Conservation (phyloP, 371 early-diverging fungal species). For the Circinella umbellata region DNA sequence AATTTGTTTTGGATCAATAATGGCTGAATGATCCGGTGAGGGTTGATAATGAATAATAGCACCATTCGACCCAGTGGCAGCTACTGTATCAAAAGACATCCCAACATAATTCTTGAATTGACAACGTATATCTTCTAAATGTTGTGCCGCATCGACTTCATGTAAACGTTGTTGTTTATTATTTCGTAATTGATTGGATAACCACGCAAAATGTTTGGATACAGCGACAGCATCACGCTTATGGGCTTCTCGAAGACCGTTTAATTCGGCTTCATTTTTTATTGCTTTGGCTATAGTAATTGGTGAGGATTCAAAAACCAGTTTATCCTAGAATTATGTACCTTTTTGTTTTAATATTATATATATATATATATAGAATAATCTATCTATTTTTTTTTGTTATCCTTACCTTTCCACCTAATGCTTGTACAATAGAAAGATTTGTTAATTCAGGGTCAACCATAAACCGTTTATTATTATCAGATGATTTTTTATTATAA, state of each 20-base stretch:
- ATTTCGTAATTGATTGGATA: conserved; percentile 79
- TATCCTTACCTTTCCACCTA: conserved; percentile 41
- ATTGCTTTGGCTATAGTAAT: conserved; percentile 84
- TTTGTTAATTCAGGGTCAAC: conserved; percentile 13
- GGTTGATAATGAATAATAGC: conserved; percentile 98
- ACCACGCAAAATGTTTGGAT: conserved; percentile 92
- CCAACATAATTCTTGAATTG: conserved; percentile 52
- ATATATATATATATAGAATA: not conserved
- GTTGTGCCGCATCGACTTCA: conserved; percentile 84
- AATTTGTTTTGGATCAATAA: conserved; percentile 73
- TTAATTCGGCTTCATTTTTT: conserved; percentile 91
- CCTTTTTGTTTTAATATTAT: not conserved
- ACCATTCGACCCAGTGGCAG: conserved; percentile 90
- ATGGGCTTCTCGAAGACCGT: conserved; percentile 93
- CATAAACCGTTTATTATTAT: not conserved
- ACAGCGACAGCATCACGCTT: conserved; percentile 93
- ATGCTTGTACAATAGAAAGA: conserved; percentile 17
- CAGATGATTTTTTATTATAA: conserved; percentile 19
- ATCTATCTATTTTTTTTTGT: conserved; percentile 19
- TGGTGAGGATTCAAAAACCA: conserved; percentile 59
- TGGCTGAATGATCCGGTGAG: conserved; percentile 67
- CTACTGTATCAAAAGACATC: conserved; percentile 95
- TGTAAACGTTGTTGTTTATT: conserved; percentile 48
- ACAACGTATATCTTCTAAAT: conserved; percentile 74
- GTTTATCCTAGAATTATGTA: not conserved